Conservation (phyloP, 495 filamentous ascomycete species). For the Lophiotrema nucula region DNA sequence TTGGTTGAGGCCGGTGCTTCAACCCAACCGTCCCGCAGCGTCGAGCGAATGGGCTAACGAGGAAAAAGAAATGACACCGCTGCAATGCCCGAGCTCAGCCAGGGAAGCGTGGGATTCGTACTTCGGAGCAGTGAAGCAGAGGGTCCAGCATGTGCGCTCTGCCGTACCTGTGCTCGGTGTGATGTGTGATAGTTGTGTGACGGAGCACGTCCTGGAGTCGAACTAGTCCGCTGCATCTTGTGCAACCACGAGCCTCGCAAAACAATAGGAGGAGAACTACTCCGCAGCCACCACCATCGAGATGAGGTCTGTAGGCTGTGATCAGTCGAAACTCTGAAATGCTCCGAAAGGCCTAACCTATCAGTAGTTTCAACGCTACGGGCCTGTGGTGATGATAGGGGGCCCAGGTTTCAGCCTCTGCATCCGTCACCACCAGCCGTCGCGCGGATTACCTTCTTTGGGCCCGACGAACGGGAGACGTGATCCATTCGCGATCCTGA, state of each 20-base stretch:
- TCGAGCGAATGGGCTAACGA: constrained; percentile 14
- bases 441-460: constrained; percentile 10
- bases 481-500: constrained; percentile 16
- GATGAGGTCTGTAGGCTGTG: constrained; percentile 4
- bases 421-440: constrained; percentile 7
- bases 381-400: constrained; percentile 2
- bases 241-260: too few species aligned
- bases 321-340: constrained; percentile 1
- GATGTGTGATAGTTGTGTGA: constrained; percentile 15
- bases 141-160: not conserved
- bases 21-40: constrained; percentile 8
- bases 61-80: constrained; percentile 10
- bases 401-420: constrained; percentile 23
- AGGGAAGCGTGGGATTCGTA: not conserved
- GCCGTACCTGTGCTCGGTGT: not conserved
- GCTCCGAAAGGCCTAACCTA: not conserved
- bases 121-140: not conserved
- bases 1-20: constrained; percentile 6
- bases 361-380: constrained; percentile 12
- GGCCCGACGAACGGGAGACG: constrained; percentile 24
- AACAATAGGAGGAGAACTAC: too few species aligned
- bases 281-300: constrained; percentile 14
- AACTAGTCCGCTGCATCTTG: not conserved
- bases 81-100: constrained; percentile 4
- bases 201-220: not conserved